Percentiles rank a stretch among this genome's conserved stretches.
Conservation (phyloP, 306 rosid genomes). For the Acacia crassicarpa region DNA sequence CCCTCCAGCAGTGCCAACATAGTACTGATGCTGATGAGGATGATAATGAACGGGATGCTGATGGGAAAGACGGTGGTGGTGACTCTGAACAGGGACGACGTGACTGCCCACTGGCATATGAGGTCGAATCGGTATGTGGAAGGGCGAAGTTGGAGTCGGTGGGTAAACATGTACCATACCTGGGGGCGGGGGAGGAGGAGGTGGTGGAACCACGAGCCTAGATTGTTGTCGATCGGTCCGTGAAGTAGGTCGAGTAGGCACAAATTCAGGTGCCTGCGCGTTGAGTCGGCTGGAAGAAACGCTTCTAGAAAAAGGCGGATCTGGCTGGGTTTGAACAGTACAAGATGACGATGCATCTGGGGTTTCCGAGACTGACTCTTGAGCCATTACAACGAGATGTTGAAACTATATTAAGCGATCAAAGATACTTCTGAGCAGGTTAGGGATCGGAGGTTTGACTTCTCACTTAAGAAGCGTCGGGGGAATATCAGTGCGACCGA, state of each 20-base stretch:
- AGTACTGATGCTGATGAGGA: conserved; percentile 54
- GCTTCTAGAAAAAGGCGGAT: conserved; percentile 58
- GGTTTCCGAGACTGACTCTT: conserved; percentile 46
- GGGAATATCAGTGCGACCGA: conserved; percentile 5
- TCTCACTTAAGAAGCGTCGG: background rate
- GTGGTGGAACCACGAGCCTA: conserved; percentile 42
- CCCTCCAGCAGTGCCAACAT: conserved; percentile 30
- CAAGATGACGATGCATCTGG: conserved; percentile 35
- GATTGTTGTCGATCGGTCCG: conserved; percentile 54
- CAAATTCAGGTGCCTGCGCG: conserved; percentile 91
- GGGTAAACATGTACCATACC: conserved; percentile 48
- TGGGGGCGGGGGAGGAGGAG: conserved; percentile 53
- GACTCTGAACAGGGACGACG: conserved; percentile 48
- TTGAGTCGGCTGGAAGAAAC: conserved; percentile 79
- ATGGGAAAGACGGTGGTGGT: conserved; percentile 46
- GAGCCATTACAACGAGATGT: conserved; percentile 44
- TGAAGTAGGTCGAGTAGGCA: conserved; percentile 58
- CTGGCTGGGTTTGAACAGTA: conserved; percentile 36
- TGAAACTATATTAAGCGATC: background rate
- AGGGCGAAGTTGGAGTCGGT: conserved; percentile 54
- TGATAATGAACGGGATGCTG: conserved; percentile 60
- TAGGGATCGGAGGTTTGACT: background rate
- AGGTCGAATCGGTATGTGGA: conserved; percentile 61
- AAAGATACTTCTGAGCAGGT: background rate
- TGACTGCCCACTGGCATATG: conserved; percentile 47